Base-by-base conservation (phyloP, 345 rosid genomes). In the Arabis alpina region DNA sequence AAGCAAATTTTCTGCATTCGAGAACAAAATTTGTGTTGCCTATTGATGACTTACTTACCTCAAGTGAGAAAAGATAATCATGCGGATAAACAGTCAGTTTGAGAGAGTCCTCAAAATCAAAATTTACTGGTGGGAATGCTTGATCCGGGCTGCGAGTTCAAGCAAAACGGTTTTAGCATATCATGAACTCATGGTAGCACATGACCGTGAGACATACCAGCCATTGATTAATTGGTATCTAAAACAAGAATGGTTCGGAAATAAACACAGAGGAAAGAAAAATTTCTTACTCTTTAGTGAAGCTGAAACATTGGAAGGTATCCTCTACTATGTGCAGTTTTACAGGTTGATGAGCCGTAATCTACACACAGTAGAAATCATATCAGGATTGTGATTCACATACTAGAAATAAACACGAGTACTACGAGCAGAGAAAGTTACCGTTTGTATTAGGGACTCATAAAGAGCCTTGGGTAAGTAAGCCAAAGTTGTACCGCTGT, bases 401-500 rank as follows among this genome's bases (percentile, higher is more conserved):
- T 55, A 24, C 23, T 39, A 45, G 39, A 61, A 10, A 8, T 37
- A 10, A 61, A 32, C 25, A 5, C 5, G 6, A 61, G 0, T 47
- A 23, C 3, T 68, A 27, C 28, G 41, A 34, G 42, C 6, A 68
- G 5, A 75, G 55, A 55, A 54, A 2, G 42, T 19, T 52, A 88
- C 98, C 87, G 79, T 70, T 47, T 10, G 49, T 79, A 89, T 73
- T 69, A 93, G 1, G 15, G 84, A 61, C 24, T 86, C 74, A 71
- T 86, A 89, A 56, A 91, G 77, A 25, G 61, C 40, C 0, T 69
- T 45, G 2, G 98, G 97, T 56, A 93, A 85, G 84, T 91, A 93
- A 54, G 91, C 88, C 83, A 93, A 83, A 69, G 97, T 91, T 64
- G 98, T 91, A 67, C 98, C 98, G 74, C 97, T 93, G 68, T 93